phyloP scores from a whole-genome alignment of 768 basidiomycete genomes.

The Suillus plorans region DNA sequence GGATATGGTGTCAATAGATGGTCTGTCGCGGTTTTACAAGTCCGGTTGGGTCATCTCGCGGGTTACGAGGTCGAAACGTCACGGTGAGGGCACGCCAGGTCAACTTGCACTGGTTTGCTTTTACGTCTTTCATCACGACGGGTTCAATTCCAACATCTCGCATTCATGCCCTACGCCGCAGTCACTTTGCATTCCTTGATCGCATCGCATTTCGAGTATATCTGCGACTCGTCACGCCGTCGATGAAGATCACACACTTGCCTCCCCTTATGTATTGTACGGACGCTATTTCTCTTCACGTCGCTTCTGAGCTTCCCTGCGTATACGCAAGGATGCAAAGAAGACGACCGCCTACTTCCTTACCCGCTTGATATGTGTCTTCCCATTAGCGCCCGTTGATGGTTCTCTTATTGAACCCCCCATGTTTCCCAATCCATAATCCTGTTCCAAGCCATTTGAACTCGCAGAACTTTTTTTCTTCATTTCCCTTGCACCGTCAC shows the following conservation, averaged over 20 bases:
- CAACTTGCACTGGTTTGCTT: constrained; percentile 12
- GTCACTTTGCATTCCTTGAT: constrained; percentile 19
- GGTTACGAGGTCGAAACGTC: constrained; percentile 15
- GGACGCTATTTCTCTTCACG: constrained; percentile 79
- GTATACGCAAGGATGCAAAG: constrained; percentile 15
- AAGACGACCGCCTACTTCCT: constrained; percentile 32
- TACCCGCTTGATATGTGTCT: constrained; percentile 24
- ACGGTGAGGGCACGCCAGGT: constrained; percentile 26
- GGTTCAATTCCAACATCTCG: constrained; percentile 20
- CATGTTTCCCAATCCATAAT: constrained; percentile 23
- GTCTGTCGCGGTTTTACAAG: constrained; percentile 30
- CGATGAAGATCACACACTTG: constrained; percentile 34
- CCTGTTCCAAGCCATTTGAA: constrained; percentile 21
- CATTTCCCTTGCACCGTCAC: constrained; percentile 9
- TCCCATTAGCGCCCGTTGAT: constrained; percentile 35
- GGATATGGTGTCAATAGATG: constrained; percentile 33
- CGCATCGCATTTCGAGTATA: constrained; percentile 19
- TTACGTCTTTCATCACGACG: constrained; percentile 13
- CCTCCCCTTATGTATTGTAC: constrained; percentile 50
- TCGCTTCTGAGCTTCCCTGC: constrained; percentile 17
- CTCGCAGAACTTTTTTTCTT: constrained; percentile 9
- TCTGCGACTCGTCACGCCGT: constrained; percentile 22
- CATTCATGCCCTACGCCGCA: constrained; percentile 13
- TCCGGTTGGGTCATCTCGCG: constrained; percentile 13
- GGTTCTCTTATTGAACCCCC: constrained; percentile 24